Base-by-base conservation (phyloP, 768 basidiomycete genomes). In the Candolleomyces efflorescens region DNA sequence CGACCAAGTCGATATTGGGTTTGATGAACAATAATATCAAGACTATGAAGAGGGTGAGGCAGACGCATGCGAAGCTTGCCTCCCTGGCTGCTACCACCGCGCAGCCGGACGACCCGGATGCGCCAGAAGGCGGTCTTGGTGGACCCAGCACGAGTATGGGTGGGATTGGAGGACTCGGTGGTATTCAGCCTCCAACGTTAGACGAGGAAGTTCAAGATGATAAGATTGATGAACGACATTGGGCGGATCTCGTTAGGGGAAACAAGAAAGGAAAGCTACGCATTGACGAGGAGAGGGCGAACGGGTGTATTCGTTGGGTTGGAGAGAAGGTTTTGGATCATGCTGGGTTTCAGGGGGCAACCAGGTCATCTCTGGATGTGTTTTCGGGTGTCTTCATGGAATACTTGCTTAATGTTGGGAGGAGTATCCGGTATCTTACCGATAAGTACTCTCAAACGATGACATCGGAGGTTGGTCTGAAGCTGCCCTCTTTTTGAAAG, bases 321-420 rank as follows among this genome's bases (percentile, higher is more conserved):
- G 77, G 82, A 22, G 73, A 75, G 54, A 93, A 91, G 74, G 78
- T 96, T 52, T 66, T 97, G 64, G 93, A 96, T 63, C 95, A 97
- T 75, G 79, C 81, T 49, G 94, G 94, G 2, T 97, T 97, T 66
- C 95, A 97, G 78, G 92, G 94, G 89, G 69, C 91, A 12, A 89
- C 92, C n/a, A 79, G 83, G 63, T 75, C 79, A 44, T 84, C 94
- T 0, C 69, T 97, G 49, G 89, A 92, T 61, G 86, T 94, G 13
- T 72, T 98, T 20, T 78, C 87, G 0, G 80, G 86, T 44, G 86
- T 95, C 7, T 82, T 89, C 0, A 80, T 87, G 0, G 90, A 95
- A 63, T 96, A 92, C 70, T 67, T 98, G 4, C 68, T 82, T 20
- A 96, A 94, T 65, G 84, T 98, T 44, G 96, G 96, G 2, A 80